Conservation (phyloP, 2,329 filamentous ascomycete species). For the Colletotrichum limetticola region DNA sequence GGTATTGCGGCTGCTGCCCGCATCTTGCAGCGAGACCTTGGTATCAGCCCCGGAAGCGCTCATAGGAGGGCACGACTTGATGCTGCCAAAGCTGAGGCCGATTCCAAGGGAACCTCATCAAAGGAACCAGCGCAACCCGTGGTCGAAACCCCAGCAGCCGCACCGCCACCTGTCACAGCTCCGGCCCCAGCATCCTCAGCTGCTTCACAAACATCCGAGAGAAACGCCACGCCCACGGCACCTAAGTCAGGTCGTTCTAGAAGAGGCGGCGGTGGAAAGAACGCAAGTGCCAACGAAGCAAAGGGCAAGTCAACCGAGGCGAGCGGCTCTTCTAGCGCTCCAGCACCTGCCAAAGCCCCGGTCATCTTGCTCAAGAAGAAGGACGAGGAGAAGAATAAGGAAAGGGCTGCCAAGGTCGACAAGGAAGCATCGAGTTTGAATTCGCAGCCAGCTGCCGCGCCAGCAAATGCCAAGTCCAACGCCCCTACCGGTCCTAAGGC, state of each 20-base stretch:
- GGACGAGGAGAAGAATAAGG: conserved; percentile 40
- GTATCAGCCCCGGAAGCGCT: conserved; percentile 71
- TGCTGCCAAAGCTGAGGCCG: conserved; percentile 65
- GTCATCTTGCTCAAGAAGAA: conserved; percentile 55
- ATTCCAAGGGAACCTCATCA: conserved; percentile 49
- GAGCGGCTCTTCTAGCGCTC: conserved; percentile 39
- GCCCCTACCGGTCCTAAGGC: conserved; percentile 40
- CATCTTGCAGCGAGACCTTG: conserved; percentile 73
- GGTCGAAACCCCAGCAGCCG: conserved; percentile 37
- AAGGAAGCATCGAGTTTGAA: conserved; percentile 33
- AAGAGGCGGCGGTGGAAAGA: conserved; percentile 49
- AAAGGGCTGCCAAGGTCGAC: conserved; percentile 21
- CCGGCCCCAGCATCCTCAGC: conserved; percentile 21
- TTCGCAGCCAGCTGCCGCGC: conserved; percentile 10
- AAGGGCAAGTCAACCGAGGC: conserved; percentile 51
- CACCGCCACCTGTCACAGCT: conserved; percentile 31
- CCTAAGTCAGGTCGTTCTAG: conserved; percentile 36
- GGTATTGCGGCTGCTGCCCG: conserved; percentile 73
- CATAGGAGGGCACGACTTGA: conserved; percentile 70
- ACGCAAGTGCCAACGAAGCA: conserved; percentile 42
- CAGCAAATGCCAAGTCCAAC: conserved; percentile 12
- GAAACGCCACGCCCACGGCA: conserved; percentile 23
- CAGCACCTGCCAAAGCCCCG: conserved; percentile 45
- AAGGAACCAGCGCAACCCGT: conserved; percentile 44
- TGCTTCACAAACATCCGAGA: conserved; percentile 22